Evolutionary conservation across 495 filamentous ascomycete genomes (phyloP).

Genomic region (Tuber melanosporum): DNA sequence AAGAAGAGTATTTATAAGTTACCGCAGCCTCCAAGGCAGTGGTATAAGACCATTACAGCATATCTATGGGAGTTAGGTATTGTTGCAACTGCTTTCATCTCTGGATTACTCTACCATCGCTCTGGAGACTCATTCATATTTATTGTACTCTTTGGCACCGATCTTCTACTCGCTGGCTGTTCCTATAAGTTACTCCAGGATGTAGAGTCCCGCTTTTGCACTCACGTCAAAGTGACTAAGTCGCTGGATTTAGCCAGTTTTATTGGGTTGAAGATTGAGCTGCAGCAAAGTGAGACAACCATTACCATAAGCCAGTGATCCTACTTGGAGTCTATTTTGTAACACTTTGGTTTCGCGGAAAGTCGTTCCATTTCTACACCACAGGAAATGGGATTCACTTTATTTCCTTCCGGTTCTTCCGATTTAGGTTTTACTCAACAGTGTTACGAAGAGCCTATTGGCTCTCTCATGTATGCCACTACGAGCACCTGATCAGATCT

Average conservation of each 20-base stretch:
- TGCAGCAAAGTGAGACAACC: not conserved
- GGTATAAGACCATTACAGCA: not conserved
- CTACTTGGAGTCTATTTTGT: not conserved
- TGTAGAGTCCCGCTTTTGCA: not conserved
- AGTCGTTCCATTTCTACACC: not conserved
- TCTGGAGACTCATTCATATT: not conserved
- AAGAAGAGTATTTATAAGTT: too few relatives aligned
- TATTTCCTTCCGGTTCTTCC: not conserved
- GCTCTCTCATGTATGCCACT: not conserved
- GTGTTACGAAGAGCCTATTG: not conserved
- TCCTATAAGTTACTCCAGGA: fast-evolving
- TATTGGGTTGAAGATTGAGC: not conserved
- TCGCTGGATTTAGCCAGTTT: not conserved
- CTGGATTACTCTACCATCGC: not conserved
- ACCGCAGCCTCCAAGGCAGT: too few relatives aligned
- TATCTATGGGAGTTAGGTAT: not conserved
- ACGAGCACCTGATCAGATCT: not conserved
- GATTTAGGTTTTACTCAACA: not conserved
- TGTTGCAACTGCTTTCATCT: not conserved
- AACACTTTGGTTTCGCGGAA: not conserved
- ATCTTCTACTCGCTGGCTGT: not conserved
- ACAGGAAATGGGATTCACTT: not conserved
- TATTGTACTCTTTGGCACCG: not conserved
- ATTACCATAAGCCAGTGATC: not conserved
- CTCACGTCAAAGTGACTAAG: not conserved